Evolutionary conservation across 768 basidiomycete genomes (phyloP).

Genomic region (Holtermannia corniformis): DNA sequence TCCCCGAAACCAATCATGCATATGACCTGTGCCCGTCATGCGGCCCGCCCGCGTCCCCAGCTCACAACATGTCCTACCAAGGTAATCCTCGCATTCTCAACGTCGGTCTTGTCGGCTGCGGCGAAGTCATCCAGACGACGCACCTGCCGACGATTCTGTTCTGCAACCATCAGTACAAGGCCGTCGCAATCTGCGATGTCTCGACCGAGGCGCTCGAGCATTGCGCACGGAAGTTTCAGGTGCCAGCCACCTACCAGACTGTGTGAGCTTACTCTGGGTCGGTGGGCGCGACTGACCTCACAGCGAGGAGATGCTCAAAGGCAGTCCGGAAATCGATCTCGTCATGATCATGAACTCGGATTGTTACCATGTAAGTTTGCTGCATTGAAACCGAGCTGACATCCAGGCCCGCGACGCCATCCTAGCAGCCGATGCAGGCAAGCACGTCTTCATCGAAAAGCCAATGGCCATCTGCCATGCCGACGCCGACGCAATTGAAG

Average conservation of each 20-base stretch:
- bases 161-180: constrained; percentile 12
- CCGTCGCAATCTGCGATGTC: constrained; percentile 19
- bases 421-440: constrained; percentile 15
- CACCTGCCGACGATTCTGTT: constrained; percentile 19
- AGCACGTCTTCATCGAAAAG: constrained; percentile 38
- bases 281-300: neutral
- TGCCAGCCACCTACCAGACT: constrained; percentile 11
- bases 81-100: constrained; percentile 22
- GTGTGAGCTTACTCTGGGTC: constrained; percentile 7
- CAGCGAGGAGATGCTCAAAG: constrained; percentile 19
- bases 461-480: constrained; percentile 27
- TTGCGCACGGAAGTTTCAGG: constrained; percentile 11
- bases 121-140: constrained; percentile 17
- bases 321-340: constrained; percentile 16
- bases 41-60: too few species aligned
- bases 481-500: constrained; percentile 25
- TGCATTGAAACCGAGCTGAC: neutral
- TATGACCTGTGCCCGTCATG: too few species aligned
- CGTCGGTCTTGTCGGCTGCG: constrained; percentile 22
- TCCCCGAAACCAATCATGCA: too few species aligned
- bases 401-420: constrained; percentile 15
- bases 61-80: too few species aligned
- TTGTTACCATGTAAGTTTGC: constrained; percentile 14
- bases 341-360: constrained; percentile 22
- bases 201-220: constrained; percentile 12